A percentile compares a stretch with the other conserved stretches of the same genome.
Evolutionary conservation across 2,329 filamentous ascomycete species (phyloP).

Genomic region (Sclerotinia subarctica): DNA sequence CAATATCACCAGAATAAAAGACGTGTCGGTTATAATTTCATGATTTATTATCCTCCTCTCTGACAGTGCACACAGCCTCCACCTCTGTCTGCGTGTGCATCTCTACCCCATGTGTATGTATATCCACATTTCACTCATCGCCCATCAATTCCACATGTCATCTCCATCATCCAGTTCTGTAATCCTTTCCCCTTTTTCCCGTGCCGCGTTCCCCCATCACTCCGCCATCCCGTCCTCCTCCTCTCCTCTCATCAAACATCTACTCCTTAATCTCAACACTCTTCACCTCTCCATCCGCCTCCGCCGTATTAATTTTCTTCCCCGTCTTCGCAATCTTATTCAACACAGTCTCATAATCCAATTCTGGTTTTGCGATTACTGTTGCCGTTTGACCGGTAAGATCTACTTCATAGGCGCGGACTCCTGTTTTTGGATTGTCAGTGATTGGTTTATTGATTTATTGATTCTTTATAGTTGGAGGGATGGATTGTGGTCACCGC

Average conservation of each 20-base stretch:
- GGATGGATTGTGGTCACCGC: too few species aligned
- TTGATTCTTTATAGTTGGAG: not conserved
- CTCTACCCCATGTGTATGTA: not conserved
- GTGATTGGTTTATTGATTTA: not conserved
- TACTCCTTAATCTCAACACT: slow-evolving; percentile 48
- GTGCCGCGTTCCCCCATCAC: too few species aligned
- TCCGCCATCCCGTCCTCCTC: not conserved
- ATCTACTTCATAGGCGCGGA: slow-evolving; percentile 82
- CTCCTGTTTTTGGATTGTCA: slow-evolving; percentile 51
- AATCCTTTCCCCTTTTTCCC: too few species aligned
- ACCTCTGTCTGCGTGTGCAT: not conserved
- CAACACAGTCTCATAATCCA: slow-evolving; percentile 78
- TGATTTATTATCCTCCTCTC: not conserved
- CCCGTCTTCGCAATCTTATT: slow-evolving; percentile 92
- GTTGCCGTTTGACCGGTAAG: slow-evolving; percentile 82
- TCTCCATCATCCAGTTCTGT: not conserved
- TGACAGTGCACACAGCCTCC: not conserved
- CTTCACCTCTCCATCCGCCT: slow-evolving; percentile 62
- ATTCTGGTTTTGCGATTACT: slow-evolving; percentile 64
- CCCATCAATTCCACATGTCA: too few species aligned
- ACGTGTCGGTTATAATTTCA: not conserved
- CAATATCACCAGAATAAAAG: not conserved
- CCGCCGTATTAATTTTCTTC: slow-evolving; percentile 79
- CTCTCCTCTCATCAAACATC: not conserved
- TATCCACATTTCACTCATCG: too few species aligned